Percentiles rank a stretch among this genome's conserved stretches.
phyloP scores from a whole-genome alignment of 2,329 filamentous ascomycete genomes.

The Aureobasidium sp. region DNA sequence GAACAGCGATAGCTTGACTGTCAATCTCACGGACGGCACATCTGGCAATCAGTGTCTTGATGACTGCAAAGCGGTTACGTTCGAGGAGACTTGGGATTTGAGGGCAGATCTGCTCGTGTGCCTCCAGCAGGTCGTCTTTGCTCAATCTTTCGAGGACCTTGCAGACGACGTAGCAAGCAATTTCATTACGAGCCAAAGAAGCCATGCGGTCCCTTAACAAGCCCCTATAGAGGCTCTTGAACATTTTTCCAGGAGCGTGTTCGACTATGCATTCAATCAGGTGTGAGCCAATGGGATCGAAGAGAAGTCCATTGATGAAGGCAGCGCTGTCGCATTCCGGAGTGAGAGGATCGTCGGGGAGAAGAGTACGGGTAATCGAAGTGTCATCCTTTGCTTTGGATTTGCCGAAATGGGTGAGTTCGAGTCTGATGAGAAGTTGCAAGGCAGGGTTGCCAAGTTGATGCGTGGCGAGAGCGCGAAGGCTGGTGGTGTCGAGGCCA shows the following conservation, averaged over 20 bases:
- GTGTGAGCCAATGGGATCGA: slow-evolving; percentile 83
- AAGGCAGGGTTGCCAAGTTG: slow-evolving; percentile 86
- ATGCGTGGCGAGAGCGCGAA: slow-evolving; percentile 79
- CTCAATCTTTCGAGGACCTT: slow-evolving; percentile 74
- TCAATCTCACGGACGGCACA: slow-evolving; percentile 62
- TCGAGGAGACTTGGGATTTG: slow-evolving; percentile 67
- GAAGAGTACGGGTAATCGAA: slow-evolving; percentile 66
- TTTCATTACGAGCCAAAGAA: slow-evolving; percentile 78
- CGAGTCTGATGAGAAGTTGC: slow-evolving; percentile 83
- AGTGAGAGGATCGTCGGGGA: slow-evolving; percentile 71
- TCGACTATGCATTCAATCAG: slow-evolving; percentile 81
- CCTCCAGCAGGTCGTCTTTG: slow-evolving; percentile 74
- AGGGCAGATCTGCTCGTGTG: slow-evolving; percentile 63
- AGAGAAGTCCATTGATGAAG: slow-evolving; percentile 81
- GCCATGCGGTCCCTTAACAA: slow-evolving; percentile 75
- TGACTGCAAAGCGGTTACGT: slow-evolving; percentile 67
- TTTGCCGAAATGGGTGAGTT: slow-evolving; percentile 67
- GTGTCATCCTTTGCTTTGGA: slow-evolving; percentile 57
- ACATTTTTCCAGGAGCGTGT: slow-evolving; percentile 75
- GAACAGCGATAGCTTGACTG: slow-evolving; percentile 47
- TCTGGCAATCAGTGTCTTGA: slow-evolving; percentile 76
- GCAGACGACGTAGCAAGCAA: slow-evolving; percentile 81
- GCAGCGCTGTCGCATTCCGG: slow-evolving; percentile 67
- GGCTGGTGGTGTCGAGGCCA: slow-evolving; percentile 68
- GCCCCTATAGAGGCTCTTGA: slow-evolving; percentile 77